Conservation (phyloP, 805 yeast species). For the Candida andamanensis region DNA sequence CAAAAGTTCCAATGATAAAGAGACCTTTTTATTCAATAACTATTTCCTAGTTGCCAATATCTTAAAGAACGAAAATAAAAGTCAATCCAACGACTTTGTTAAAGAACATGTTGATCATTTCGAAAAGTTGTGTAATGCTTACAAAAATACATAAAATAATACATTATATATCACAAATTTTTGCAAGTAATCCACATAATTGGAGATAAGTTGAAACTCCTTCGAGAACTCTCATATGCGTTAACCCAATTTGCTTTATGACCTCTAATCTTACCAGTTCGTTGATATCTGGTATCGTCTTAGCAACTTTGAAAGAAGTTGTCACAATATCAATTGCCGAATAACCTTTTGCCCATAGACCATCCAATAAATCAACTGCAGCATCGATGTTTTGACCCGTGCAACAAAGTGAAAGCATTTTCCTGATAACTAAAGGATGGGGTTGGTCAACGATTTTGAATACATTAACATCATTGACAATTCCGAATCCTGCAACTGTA, state of each 20-base stretch:
- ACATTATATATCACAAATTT: slow-evolving; percentile 29
- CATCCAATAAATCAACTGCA: slow-evolving; percentile 58
- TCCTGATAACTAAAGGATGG: slow-evolving; percentile 80
- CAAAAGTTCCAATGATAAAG: slow-evolving; percentile 46
- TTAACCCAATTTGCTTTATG: slow-evolving; percentile 81
- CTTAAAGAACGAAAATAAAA: slow-evolving; percentile 34
- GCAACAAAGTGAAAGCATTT: slow-evolving; percentile 45
- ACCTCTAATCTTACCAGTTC: slow-evolving; percentile 71
- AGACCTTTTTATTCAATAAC: slow-evolving; percentile 69
- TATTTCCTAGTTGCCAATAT: slow-evolving; percentile 60
- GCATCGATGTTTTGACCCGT: slow-evolving; percentile 48
- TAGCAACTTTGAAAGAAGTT: slow-evolving; percentile 83
- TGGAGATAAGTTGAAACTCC: slow-evolving; percentile 89
- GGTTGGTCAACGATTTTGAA: slow-evolving; percentile 95
- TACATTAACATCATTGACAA: slow-evolving; percentile 88
- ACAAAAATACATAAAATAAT: slow-evolving; percentile 14
- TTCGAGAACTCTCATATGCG: slow-evolving; percentile 89
- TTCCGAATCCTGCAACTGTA: slow-evolving; percentile 88
- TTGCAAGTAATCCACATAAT: slow-evolving; percentile 76
- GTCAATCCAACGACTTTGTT: slow-evolving; percentile 19
- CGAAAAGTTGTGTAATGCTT: slow-evolving; percentile 36
- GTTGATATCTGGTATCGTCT: slow-evolving; percentile 60
- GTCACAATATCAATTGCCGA: slow-evolving; percentile 90
- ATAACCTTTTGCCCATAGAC: slow-evolving; percentile 86
- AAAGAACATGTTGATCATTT: slow-evolving; percentile 37